Base-by-base conservation (phyloP, 768 basidiomycete genomes). In the Termitomyces sp. region DNA sequence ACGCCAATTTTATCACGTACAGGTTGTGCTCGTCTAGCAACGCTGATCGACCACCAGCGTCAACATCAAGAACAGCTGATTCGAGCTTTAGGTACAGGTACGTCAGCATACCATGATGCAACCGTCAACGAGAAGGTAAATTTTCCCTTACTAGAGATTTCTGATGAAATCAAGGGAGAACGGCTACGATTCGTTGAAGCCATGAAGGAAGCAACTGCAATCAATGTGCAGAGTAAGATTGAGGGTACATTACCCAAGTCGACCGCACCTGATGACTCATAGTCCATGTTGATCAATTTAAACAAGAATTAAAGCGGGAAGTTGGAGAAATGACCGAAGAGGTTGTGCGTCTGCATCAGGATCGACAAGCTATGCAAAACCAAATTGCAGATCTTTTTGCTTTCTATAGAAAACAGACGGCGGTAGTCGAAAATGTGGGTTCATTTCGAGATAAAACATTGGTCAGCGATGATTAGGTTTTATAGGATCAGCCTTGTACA, bases 191-290 rank as follows among this genome's bases (percentile, higher is more conserved):
- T 95, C 64, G 90, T 94, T 5, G 93, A 95, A 64, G 92, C 93
- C n/a, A 95, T 94, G 92, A 90, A 90, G 67, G 89, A 93, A 63
- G 93, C 92, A 1, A 95, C 93, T 0, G 83, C 84, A 1, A 90
- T 95, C 63, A 94, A 94, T 61, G 85, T 95, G 2, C 86, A 90
- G 68, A 74, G 90, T 88, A 70, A 67, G 74, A 47, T 56, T 20
- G 24, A 37, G 36, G 14, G 37, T 29, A 8, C 26, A 16, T 41
- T 10, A 8, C 14, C 12, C 8, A 16, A 20, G 8, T 47, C 7
- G 4, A 31, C 44, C 32, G 31, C 37, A n/a, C 5, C 47, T 41
- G 42, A 58, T 44, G 8, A 20, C 44, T 43, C 24, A 42, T 63
- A 92, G 92, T 82, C 24, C 92, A 94, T 62, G 86, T 95, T 48